phyloP scores from a whole-genome alignment of 495 filamentous ascomycete species.

The Daldinia loculata region DNA sequence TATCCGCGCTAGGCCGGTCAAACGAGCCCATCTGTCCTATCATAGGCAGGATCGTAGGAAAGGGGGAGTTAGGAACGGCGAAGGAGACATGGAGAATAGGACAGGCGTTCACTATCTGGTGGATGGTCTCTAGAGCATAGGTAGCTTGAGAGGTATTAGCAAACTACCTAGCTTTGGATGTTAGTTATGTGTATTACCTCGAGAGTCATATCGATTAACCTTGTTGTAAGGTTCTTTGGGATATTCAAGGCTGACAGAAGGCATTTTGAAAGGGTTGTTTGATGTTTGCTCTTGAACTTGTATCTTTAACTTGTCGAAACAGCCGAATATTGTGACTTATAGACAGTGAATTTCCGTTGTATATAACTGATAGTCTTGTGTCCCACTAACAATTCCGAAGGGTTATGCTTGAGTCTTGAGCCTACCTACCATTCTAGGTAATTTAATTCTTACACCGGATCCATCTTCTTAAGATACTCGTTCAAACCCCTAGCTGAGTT shows the following conservation, averaged over 20 bases:
- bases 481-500: background rate
- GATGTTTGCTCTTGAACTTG: background rate
- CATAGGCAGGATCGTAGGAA: constrained; percentile 79
- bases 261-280: constrained; percentile 51
- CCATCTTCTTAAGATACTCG: background rate
- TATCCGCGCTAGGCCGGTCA: constrained; percentile 66
- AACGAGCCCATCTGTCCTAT: constrained; percentile 85
- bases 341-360: background rate
- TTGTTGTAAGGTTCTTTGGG: constrained; percentile 73
- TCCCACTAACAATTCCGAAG: background rate
- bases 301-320: background rate
- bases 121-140: constrained; percentile 80
- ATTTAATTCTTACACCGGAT: background rate
- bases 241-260: constrained; percentile 65
- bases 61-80: constrained; percentile 68
- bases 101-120: constrained; percentile 78
- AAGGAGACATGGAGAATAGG: constrained; percentile 89
- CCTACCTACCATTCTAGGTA: background rate
- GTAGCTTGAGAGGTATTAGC: constrained; percentile 58
- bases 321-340: background rate
- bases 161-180: background rate
- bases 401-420: background rate
- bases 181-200: constrained; percentile 59
- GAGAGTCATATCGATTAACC: constrained; percentile 73
- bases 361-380: background rate